These are phyloP conservation scores for Crassisporium funariophilum DNA, from an alignment of 768 basidiomycete genomes.

Conservation along the genomic window DNA sequence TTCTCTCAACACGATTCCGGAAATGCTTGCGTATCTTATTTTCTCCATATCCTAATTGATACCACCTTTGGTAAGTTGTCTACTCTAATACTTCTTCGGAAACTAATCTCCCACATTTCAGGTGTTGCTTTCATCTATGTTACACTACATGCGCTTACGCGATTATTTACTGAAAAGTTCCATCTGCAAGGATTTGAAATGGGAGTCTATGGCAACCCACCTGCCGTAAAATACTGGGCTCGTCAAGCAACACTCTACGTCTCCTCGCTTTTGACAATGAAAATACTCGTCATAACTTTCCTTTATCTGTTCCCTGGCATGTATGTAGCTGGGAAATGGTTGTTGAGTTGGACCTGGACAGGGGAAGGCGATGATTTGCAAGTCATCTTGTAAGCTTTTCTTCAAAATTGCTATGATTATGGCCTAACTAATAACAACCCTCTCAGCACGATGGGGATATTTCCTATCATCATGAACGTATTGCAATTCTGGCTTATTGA, in stretches of 20 bases:
- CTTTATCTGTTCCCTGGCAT: conserved; percentile 73
- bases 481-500: conserved; percentile 96
- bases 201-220: conserved; percentile 88
- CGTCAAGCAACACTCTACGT: conserved; percentile 85
- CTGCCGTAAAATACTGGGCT: conserved; percentile 69
- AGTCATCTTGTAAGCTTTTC: conserved; percentile 82
- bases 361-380: conserved; percentile 65
- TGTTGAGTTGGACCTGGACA: conserved; percentile 76
- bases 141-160: conserved; percentile 63
- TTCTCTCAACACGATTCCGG: conserved; percentile 67
- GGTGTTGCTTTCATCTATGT: conserved; percentile 86
- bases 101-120: conserved; percentile 27
- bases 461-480: conserved; percentile 87
- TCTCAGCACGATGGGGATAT: conserved; percentile 83
- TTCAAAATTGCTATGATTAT: neutral
- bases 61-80: conserved; percentile 76
- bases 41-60: conserved; percentile 91
- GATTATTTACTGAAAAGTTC: conserved; percentile 63
- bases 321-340: conserved; percentile 80
- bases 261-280: conserved; percentile 81
- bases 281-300: conserved; percentile 80
- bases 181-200: conserved; percentile 78
- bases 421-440: conserved; percentile 5
- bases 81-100: neutral
- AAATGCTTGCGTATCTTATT: conserved; percentile 92